Percentiles rank a stretch among this genome's conserved stretches.
Evolutionary conservation across 352 stramenopile genomes (phyloP).

Genomic region (Pythium rishiriense): DNA sequence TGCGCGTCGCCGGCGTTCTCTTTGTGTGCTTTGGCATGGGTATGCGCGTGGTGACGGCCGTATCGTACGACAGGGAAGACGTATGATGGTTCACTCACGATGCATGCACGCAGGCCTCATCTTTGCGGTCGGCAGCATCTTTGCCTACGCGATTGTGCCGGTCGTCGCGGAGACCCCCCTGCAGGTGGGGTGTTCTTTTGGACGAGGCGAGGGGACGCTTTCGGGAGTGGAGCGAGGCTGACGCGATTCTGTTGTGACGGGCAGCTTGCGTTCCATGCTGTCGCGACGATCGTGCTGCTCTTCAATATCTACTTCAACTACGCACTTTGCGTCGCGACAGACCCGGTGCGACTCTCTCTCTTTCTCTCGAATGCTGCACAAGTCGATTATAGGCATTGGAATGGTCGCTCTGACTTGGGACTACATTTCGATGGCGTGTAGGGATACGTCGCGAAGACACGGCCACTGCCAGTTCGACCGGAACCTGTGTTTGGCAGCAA

Average conservation of each 20-base stretch:
- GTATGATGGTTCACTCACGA: background rate
- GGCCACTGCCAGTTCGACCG: background rate
- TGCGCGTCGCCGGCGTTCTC: slow-evolving; percentile 23
- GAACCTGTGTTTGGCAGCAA: background rate
- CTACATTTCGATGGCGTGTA: background rate
- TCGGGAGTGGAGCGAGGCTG: background rate
- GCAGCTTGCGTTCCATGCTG: slow-evolving; percentile 13
- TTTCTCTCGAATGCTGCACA: too few relatives aligned
- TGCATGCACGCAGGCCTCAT: too few relatives aligned
- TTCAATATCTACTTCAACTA: slow-evolving; percentile 50
- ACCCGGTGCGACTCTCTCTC: slow-evolving; percentile 23
- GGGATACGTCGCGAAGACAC: slow-evolving; percentile 18
- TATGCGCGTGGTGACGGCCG: background rate
- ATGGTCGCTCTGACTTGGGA: too few relatives aligned
- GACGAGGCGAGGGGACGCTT: background rate
- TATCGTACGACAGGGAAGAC: too few relatives aligned
- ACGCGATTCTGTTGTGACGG: background rate
- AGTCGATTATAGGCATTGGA: too few relatives aligned
- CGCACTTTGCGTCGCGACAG: slow-evolving; percentile 36
- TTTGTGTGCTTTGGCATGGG: slow-evolving; percentile 32
- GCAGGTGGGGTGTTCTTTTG: background rate
- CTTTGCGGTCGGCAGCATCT: slow-evolving; percentile 28
- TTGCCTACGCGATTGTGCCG: slow-evolving; percentile 30
- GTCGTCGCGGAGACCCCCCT: slow-evolving; percentile 19
- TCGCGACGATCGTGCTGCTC: slow-evolving; percentile 12